Base-by-base conservation (phyloP, 2,329 filamentous ascomycete genomes). In the Fusarium floridanum region DNA sequence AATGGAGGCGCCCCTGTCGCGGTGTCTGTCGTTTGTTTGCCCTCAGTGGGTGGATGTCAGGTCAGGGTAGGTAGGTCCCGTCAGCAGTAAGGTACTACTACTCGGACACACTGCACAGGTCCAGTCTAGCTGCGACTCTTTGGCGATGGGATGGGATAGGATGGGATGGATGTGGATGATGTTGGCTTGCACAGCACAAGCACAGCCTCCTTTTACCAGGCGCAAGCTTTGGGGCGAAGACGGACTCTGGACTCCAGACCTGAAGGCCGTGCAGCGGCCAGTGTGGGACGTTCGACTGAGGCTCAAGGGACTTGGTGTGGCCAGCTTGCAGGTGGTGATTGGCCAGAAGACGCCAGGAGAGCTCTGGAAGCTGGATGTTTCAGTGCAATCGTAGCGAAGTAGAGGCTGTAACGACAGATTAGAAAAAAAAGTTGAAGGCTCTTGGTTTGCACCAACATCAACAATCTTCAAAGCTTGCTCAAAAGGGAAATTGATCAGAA, bases 241-340 rank as follows among this genome's bases (percentile, higher is more conserved):
- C 27, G 61, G 61, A 64, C 43, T 45, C 64, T 71, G 50, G 68
- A 71, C 67, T 71, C 71, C 64, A 61, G 69, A n/a, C 53, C 50
- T 71, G 68, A 34, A 73, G 72, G 71, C 76, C 65, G 75, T 76
- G 75, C 67, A 70, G 48, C 48, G 17, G 48, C 48, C 6, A 12
- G 48, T 12, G 70, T 67, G 73, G 68, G 69, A 78, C 74, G 73
- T 78, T 78, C 63, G 66, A 66, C 76, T 74, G 75, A 77, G 76
- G 71, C 75, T 78, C 73, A 78, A 75, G 57, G 41, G 66, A 55
- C 59, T 57, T 72, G 64, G 70, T 78, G 76, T 78, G 75, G 76
- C 77, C 75, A 78, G 68, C 77, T 78, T 78, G 67, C 76, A 67
- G 63, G 64, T 61, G 62, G 61, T 76, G 74, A 78, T 78, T 78